Conservation (phyloP, 2,329 filamentous ascomycete species). For the Neonectria neomacrospora region DNA sequence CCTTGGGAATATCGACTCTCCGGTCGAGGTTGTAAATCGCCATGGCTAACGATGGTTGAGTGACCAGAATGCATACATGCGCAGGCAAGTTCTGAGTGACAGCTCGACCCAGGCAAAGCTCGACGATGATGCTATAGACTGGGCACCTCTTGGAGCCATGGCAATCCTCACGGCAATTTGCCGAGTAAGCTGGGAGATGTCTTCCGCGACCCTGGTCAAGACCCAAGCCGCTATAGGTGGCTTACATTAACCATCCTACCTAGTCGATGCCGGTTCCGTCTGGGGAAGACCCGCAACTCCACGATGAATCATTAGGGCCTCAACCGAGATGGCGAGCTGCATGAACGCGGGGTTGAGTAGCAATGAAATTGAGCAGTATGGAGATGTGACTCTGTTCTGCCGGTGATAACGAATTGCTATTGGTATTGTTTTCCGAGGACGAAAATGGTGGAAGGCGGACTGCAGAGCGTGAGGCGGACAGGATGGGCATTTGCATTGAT, state of each 20-base stretch:
- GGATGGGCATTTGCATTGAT: not conserved
- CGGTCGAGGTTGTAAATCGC: slow-evolving; percentile 47
- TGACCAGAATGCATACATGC: not conserved
- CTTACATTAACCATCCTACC: too few relatives aligned
- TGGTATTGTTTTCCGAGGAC: slow-evolving; percentile 17
- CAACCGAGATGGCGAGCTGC: slow-evolving; percentile 9
- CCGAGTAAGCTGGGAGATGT: slow-evolving; percentile 25
- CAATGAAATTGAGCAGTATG: not conserved
- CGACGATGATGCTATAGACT: not conserved
- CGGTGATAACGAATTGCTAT: not conserved
- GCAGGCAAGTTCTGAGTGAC: not conserved
- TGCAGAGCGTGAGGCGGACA: not conserved
- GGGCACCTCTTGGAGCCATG: not conserved
- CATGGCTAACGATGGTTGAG: slow-evolving; percentile 37
- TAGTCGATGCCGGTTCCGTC: not conserved
- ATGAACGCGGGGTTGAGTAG: not conserved
- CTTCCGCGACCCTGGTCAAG: slow-evolving; percentile 23
- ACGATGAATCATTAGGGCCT: slow-evolving; percentile 29
- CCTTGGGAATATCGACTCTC: slow-evolving; percentile 49
- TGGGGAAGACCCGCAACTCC: slow-evolving; percentile 3
- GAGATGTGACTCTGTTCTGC: not conserved
- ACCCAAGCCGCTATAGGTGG: not conserved
- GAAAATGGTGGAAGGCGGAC: not conserved
- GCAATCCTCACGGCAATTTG: not conserved
- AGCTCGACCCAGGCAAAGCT: not conserved